Percentiles rank a stretch among this genome's conserved stretches.
phyloP scores from a whole-genome alignment of 2,329 filamentous ascomycete species.

The Neonectria sp. region DNA sequence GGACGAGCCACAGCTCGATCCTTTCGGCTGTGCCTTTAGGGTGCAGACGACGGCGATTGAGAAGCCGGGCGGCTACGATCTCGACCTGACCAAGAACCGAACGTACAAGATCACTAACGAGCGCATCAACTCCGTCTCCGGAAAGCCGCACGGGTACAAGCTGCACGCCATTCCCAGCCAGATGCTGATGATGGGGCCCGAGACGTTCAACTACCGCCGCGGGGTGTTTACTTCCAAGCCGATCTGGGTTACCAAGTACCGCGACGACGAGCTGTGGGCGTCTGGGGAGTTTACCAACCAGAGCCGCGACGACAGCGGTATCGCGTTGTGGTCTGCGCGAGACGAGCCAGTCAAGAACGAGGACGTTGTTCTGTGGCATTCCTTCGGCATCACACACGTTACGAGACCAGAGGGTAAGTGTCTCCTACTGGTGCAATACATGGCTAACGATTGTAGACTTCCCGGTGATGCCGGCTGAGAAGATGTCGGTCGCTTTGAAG shows the following conservation, averaged over 20 bases:
- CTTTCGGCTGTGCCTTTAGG: conserved; percentile 62
- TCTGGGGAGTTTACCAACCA: conserved; percentile 67
- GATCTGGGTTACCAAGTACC: conserved; percentile 64
- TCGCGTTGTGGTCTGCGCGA: conserved; percentile 23
- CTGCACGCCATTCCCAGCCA: conserved; percentile 61
- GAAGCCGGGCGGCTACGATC: conserved; percentile 60
- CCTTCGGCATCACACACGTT: conserved; percentile 89
- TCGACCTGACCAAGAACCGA: conserved; percentile 63
- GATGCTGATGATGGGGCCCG: conserved; percentile 46
- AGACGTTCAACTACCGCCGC: conserved; percentile 34
- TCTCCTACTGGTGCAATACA: no score
- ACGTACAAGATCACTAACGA: conserved; percentile 63
- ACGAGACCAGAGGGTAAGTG: conserved; percentile 34
- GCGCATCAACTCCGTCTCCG: conserved; percentile 52
- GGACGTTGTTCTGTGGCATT: conserved; percentile 90
- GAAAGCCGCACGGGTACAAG: conserved; percentile 56
- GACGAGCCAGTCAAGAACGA: conserved; percentile 77
- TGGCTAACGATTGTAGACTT: conserved; percentile 61
- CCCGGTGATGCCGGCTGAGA: conserved; percentile 76
- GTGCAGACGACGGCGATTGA: conserved; percentile 60
- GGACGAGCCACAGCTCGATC: conserved; percentile 60
- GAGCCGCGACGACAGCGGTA: conserved; percentile 58
- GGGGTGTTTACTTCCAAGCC: conserved; percentile 28
- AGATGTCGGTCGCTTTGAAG: conserved; percentile 61
- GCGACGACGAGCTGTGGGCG: conserved; percentile 65